Evolutionary conservation across 2,329 filamentous ascomycete species (phyloP), one percentile per base, ranked within the genome.

Genomic region (Ophiostoma triangulosporum): DNA sequence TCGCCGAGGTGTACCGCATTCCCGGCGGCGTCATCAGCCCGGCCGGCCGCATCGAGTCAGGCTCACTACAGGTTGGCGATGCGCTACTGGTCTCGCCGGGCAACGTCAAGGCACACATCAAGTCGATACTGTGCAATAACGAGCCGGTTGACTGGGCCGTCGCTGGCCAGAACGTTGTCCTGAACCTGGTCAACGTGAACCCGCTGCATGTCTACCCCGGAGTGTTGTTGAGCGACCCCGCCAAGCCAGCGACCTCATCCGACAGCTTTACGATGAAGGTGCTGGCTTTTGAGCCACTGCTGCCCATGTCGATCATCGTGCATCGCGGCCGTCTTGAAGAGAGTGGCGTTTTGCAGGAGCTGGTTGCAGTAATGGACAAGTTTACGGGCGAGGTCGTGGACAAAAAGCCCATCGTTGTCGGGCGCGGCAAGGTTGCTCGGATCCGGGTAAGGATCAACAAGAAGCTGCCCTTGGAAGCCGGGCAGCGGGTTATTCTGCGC

Each of bases 141-240:
- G 31, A 50, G 51, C 36, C 53, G 4, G 88, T 88, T 87, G 56
- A 59, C 43, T 58, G 58, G 58, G 57, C 59, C 0, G 58, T 60
- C 0, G 90, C 91, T 1, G 91, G 91, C 1, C 88, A 97, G 63
- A 95, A 93, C 56, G 80, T 87, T 15, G 84, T 83, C 0, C 71
- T 98, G n/a, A 85, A 94, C 60, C 75, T 98, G 49, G 76, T 81
- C 8, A 85, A 91, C 59, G 88, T 96, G 63, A 91, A 97, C 61
- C 78, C 86, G 0, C 78, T 86, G 15, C 85, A 96, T 62, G 76
- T 98, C 9, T 80, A 81, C 46, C 76, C 86, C 7, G 93, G 93
- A 20, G 90, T 97, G 63, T 85, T 97, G 17, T 69, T 95, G n/a
- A 95, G 89, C 68, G 75, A 79, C 48, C 75, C 81, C 0, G 73